Conservation (phyloP, 371 early-diverging fungal species). For the Chytridiales sp. region DNA sequence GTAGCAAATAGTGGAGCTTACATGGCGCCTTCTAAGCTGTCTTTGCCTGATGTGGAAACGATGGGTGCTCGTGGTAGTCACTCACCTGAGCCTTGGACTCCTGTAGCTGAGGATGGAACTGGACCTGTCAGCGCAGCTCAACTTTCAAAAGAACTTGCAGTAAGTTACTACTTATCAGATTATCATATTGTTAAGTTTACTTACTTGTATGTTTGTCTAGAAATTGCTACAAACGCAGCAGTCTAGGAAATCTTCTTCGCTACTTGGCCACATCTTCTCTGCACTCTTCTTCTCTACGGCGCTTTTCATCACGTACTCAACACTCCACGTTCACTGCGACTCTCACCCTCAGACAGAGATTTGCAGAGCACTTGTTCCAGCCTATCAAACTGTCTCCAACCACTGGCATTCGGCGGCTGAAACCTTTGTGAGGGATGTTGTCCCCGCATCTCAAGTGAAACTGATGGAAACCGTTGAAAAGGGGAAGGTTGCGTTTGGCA, state of each 20-base stretch:
- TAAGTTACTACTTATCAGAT: conserved; percentile 8
- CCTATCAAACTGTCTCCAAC: conserved; percentile 4
- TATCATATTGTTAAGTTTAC: not conserved
- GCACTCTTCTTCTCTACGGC: conserved; percentile 3
- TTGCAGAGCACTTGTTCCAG: conserved; percentile 13
- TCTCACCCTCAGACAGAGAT: not conserved
- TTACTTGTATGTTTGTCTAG: not conserved
- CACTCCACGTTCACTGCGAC: conserved; percentile 23
- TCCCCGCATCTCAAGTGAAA: conserved; percentile 11
- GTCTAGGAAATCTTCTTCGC: not conserved
- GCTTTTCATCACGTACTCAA: conserved; percentile 16
- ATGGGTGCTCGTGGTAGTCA: conserved; percentile 6
- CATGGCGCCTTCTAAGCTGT: too few species aligned
- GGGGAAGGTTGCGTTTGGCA: not conserved
- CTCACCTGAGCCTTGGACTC: conserved; percentile 19
- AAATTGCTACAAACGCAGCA: conserved; percentile 1
- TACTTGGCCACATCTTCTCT: conserved; percentile 3
- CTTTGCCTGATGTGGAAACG: not conserved
- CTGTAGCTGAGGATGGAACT: conserved; percentile 14
- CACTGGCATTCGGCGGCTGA: conserved; percentile 17
- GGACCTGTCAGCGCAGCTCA: conserved; percentile 8
- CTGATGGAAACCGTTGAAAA: not conserved
- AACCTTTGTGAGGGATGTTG: conserved; percentile 13
- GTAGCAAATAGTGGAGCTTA: too few species aligned
- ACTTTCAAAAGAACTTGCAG: conserved; percentile 15